These are phyloP conservation scores for Sporisorium exsertum DNA, from an alignment of 1,284 basidiomycete genomes.

Conservation along the genomic window DNA sequence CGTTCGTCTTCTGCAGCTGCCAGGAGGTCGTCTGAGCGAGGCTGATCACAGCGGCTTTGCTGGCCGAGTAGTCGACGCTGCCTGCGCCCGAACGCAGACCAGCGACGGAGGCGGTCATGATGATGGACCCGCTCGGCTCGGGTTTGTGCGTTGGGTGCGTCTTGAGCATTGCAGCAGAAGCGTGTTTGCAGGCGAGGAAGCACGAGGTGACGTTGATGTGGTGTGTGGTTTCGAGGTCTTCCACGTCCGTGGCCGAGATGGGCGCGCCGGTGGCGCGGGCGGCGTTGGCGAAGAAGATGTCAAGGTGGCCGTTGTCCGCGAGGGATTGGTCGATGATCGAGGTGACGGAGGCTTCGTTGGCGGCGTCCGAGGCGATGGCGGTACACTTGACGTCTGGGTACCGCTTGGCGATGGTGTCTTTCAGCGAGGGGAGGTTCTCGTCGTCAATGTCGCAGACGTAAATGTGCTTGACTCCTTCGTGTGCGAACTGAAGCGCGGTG, in stretches of 20 bases:
- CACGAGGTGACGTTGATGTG: constrained; percentile 86
- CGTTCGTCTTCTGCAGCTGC: constrained; percentile 82
- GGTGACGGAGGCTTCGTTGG: constrained; percentile 80
- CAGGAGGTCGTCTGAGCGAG: constrained; percentile 84
- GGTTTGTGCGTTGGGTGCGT: constrained; percentile 74
- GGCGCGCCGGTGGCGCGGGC: constrained; percentile 72
- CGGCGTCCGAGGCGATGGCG: constrained; percentile 79
- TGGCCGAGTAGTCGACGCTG: constrained; percentile 78
- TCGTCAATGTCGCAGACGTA: constrained; percentile 84
- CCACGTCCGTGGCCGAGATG: constrained; percentile 75
- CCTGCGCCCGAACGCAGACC: constrained; percentile 88
- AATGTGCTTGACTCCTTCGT: constrained; percentile 81
- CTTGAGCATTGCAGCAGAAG: constrained; percentile 81
- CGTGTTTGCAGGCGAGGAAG: constrained; percentile 90
- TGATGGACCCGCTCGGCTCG: constrained; percentile 81
- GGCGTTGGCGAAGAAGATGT: constrained; percentile 90
- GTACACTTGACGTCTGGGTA: constrained; percentile 80
- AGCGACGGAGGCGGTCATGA: constrained; percentile 92
- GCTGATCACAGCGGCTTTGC: constrained; percentile 74
- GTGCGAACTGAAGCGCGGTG: constrained; percentile 37
- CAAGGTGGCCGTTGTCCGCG: constrained; percentile 83
- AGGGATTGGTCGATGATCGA: constrained; percentile 79
- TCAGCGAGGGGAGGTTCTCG: constrained; percentile 79
- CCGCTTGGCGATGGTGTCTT: constrained; percentile 76
- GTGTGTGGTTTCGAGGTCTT: constrained; percentile 81